Evolutionary conservation across 495 filamentous ascomycete species (phyloP).

Genomic region (Corynascus novoguineensis): DNA sequence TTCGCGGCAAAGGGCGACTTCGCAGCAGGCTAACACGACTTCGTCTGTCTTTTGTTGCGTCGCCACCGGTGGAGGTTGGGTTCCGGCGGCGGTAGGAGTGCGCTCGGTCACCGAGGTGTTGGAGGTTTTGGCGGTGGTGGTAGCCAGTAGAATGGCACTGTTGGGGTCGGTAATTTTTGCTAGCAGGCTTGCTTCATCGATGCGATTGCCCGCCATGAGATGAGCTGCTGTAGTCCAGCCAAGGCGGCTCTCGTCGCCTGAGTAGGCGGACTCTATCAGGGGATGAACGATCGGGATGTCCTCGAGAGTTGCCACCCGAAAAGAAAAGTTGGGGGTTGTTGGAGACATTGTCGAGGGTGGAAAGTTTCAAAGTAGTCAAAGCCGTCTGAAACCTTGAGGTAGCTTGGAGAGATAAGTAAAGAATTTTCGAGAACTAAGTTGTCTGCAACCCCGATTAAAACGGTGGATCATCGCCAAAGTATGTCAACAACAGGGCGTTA

Average conservation of each 20-base stretch:
- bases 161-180: constrained; percentile 39
- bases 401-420: too few relatives aligned
- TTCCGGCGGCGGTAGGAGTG: too few relatives aligned
- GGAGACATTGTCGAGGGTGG: background rate
- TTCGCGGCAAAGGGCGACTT: constrained; percentile 16
- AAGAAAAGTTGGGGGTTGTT: background rate
- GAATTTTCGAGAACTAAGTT: too few relatives aligned
- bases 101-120: too few relatives aligned
- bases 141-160: constrained; percentile 33
- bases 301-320: constrained; percentile 8
- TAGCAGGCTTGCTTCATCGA: constrained; percentile 26
- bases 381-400: background rate
- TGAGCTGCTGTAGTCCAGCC: constrained; percentile 40
- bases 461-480: too few relatives aligned
- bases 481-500: too few relatives aligned
- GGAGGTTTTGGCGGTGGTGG: constrained; percentile 14
- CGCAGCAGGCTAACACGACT: constrained; percentile 32
- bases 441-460: too few relatives aligned
- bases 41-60: background rate
- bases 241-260: constrained; percentile 32
- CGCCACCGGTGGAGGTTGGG: too few relatives aligned
- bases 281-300: constrained; percentile 8
- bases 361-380: background rate
- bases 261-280: constrained; percentile 41
- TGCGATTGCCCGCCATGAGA: constrained; percentile 30